Percentiles rank a stretch among this genome's conserved stretches.
Evolutionary conservation across 331 rosid genomes (phyloP).

Genomic region (Stylosanthes scabra): DNA sequence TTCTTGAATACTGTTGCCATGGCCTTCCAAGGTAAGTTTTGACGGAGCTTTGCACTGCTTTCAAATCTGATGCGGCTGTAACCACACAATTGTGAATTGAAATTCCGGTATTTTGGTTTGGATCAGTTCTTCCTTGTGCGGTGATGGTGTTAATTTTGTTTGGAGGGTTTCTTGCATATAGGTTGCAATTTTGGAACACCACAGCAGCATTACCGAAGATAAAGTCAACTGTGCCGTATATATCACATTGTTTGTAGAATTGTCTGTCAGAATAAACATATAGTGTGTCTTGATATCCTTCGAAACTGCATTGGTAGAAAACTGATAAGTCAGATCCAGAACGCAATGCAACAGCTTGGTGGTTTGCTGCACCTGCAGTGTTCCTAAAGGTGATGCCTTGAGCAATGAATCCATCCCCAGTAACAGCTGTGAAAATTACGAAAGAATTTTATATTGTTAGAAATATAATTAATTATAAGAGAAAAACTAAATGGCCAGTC

Average conservation of each 20-base stretch:
- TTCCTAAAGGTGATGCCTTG: conserved; percentile 22
- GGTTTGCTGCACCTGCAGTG: conserved; percentile 35
- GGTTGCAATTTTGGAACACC: conserved; percentile 31
- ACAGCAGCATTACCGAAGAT: conserved; percentile 33
- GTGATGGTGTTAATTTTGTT: conserved; percentile 32
- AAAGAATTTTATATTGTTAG: too few species aligned
- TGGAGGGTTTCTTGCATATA: conserved; percentile 15
- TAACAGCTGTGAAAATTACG: conserved; percentile 9
- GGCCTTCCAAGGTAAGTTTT: conserved; percentile 40
- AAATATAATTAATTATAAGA: too few species aligned
- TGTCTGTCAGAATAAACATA: conserved; percentile 13
- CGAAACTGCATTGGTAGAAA: conserved; percentile 25
- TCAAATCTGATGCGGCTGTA: conserved; percentile 15
- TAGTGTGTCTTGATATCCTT: conserved; percentile 35
- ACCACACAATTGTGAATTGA: conserved; percentile 27
- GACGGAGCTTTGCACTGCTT: conserved; percentile 3
- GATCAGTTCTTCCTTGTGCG: conserved; percentile 36
- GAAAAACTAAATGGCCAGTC: too few species aligned
- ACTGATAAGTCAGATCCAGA: conserved; percentile 32
- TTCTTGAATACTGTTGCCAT: conserved; percentile 34
- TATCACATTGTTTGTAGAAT: conserved; percentile 31
- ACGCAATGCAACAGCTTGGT: conserved; percentile 24
- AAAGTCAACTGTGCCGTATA: conserved; percentile 29
- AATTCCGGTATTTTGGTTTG: conserved; percentile 34
- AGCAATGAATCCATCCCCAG: conserved; percentile 33